Percentiles rank a stretch among this genome's conserved stretches.
These are phyloP conservation scores for Dryas integrifolia DNA, from an alignment of 331 rosid species.

Conservation along the genomic window DNA sequence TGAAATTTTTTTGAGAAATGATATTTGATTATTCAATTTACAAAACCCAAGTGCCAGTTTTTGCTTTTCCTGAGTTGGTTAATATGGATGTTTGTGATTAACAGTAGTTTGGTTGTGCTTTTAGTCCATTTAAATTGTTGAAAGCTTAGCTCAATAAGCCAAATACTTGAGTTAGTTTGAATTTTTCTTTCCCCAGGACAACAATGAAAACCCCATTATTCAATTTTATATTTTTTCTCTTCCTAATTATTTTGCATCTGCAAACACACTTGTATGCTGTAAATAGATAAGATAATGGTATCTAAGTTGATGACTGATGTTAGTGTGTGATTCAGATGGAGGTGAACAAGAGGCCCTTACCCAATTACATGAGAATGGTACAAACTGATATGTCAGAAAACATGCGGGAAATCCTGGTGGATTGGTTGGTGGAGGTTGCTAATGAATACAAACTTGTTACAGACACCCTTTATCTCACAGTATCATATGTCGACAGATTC, in stretches of 20 bases:
- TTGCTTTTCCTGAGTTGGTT: background rate
- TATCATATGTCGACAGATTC: slow-evolving; percentile 34
- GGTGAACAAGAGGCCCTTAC: slow-evolving; percentile 28
- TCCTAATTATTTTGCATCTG: background rate
- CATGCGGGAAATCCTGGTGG: slow-evolving; percentile 37
- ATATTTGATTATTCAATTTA: background rate
- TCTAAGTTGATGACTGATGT: background rate
- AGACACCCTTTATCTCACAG: slow-evolving; percentile 36
- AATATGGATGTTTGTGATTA: background rate
- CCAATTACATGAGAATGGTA: slow-evolving; percentile 20
- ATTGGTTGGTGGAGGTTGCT: slow-evolving; percentile 37
- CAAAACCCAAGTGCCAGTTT: background rate
- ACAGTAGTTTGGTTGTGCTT: background rate
- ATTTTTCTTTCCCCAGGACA: background rate
- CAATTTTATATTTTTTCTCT: background rate
- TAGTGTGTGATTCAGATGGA: slow-evolving; percentile 33
- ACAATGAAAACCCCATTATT: background rate
- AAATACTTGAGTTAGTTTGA: background rate
- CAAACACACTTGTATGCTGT: background rate
- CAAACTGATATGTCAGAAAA: slow-evolving; percentile 21
- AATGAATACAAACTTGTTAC: slow-evolving; percentile 29
- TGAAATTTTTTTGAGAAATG: background rate
- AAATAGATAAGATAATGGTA: background rate
- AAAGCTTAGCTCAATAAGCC: slow-evolving; percentile 8
- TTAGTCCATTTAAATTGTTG: background rate